phyloP scores from a whole-genome alignment of 2,329 filamentous ascomycete species.

The Aphanocladium album region DNA sequence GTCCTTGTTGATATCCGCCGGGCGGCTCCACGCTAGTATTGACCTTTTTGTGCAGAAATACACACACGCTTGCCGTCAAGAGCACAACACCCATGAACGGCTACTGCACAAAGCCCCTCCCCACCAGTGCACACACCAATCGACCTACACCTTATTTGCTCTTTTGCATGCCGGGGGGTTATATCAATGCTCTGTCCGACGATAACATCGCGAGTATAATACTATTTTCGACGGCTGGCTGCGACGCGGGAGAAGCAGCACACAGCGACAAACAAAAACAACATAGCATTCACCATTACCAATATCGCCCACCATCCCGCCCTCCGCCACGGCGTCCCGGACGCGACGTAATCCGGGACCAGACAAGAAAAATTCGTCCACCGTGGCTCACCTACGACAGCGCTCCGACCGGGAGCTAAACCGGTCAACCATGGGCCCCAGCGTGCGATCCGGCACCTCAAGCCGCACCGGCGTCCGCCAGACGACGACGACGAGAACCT shows the following conservation, averaged over 20 bases:
- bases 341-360: slow-evolving; percentile 10
- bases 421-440: slow-evolving; percentile 30
- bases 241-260: not conserved
- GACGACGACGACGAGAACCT: slow-evolving; percentile 17
- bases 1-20: slow-evolving; percentile 10
- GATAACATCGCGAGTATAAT: not conserved
- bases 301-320: not conserved
- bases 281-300: not conserved
- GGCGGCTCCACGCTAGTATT: slow-evolving; percentile 1
- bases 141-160: slow-evolving; percentile 5
- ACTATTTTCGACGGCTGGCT: not conserved
- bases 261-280: not conserved
- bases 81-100: slow-evolving; percentile 9
- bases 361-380: slow-evolving; percentile 18
- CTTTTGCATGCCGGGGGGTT: slow-evolving; percentile 1
- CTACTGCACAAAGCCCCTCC: slow-evolving; percentile 11
- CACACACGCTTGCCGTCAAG: not conserved
- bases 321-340: slow-evolving; percentile 7
- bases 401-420: slow-evolving; percentile 34
- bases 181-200: slow-evolving; percentile 3
- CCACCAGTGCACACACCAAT: slow-evolving; percentile 9
- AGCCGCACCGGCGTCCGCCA: slow-evolving; percentile 23
- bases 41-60: slow-evolving; percentile 4
- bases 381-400: slow-evolving; percentile 30
- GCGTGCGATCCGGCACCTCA: slow-evolving; percentile 17